Evolutionary conservation across 768 basidiomycete genomes (phyloP).

Genomic region (Omphalotus guepiniiformis): DNA sequence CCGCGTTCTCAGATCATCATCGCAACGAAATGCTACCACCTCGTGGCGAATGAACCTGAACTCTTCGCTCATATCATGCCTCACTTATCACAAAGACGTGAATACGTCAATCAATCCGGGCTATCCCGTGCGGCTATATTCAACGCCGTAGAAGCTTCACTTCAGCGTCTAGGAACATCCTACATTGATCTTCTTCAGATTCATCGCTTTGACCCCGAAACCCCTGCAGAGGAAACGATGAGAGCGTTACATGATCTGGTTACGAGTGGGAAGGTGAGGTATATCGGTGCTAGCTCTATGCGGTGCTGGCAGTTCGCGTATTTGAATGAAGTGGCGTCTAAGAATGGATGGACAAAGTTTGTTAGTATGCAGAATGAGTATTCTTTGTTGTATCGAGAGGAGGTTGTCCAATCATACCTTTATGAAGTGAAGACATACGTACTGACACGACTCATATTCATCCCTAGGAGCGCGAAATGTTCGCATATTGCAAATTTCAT

Average conservation of each 20-base stretch:
- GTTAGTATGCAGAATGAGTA: conserved; percentile 49
- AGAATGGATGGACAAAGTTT: conserved; percentile 41
- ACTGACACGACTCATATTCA: not conserved
- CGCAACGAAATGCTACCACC: conserved; percentile 18
- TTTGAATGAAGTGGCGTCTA: conserved; percentile 33
- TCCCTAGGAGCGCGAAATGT: conserved; percentile 33
- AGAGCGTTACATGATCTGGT: conserved; percentile 38
- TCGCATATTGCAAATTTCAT: conserved; percentile 20
- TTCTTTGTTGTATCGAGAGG: conserved; percentile 44
- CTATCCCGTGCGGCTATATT: conserved; percentile 22
- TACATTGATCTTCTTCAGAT: conserved; percentile 32
- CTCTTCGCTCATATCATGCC: not conserved
- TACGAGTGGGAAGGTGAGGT: conserved; percentile 33
- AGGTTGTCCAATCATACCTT: conserved; percentile 14
- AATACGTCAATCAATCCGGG: conserved; percentile 20
- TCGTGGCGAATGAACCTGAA: conserved; percentile 7
- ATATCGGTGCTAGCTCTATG: conserved; percentile 29
- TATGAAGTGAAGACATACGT: too few relatives aligned
- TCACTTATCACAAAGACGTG: conserved; percentile 3
- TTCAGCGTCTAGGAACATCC: conserved; percentile 16
- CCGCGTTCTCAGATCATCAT: conserved; percentile 15
- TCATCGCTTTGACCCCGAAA: conserved; percentile 29
- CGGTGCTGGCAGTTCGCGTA: conserved; percentile 35
- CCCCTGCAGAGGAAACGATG: conserved; percentile 34
- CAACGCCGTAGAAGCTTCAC: conserved; percentile 10